Evolutionary conservation across 345 rosid genomes (phyloP).

Genomic region (Excoecaria cochinchinensis): DNA sequence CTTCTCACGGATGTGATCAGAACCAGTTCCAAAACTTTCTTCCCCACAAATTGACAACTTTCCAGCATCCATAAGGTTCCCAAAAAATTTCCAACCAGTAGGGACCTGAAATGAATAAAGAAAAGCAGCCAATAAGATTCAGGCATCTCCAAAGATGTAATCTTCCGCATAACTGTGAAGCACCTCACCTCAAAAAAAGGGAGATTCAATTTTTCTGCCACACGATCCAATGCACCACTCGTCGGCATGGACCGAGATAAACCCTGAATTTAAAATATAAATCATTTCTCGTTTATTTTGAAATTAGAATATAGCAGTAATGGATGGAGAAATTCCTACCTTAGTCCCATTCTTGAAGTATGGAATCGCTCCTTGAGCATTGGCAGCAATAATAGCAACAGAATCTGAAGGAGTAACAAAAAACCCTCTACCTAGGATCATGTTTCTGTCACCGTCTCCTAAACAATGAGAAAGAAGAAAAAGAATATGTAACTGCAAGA

Average conservation of each 20-base stretch:
- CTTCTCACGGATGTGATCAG: conserved; percentile 96
- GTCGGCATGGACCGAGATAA: conserved; percentile 98
- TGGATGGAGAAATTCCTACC: conserved; percentile 40
- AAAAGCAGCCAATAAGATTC: conserved; percentile 20
- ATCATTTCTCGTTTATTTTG: conserved; percentile 4
- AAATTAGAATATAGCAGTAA: background rate
- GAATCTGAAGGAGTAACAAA: conserved; percentile 96
- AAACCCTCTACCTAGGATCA: conserved; percentile 80
- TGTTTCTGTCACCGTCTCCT: conserved; percentile 98
- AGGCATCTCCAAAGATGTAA: conserved; percentile 3
- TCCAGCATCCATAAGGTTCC: conserved; percentile 97
- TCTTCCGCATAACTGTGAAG: conserved; percentile 7
- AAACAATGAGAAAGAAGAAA: conserved; percentile 19
- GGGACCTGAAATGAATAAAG: conserved; percentile 61
- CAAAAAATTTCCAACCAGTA: conserved; percentile 96
- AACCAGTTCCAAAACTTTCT: conserved; percentile 97
- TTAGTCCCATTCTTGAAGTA: conserved; percentile 73
- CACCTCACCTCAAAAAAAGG: conserved; percentile 77
- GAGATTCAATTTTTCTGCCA: conserved; percentile 79
- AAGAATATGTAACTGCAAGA: background rate
- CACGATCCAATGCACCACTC: conserved; percentile 93
- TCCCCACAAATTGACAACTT: conserved; percentile 92
- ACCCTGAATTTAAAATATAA: conserved; percentile 48
- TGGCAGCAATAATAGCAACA: conserved; percentile 90
- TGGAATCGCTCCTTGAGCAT: conserved; percentile 82